Evolutionary conservation across 2,329 filamentous ascomycete species (phyloP), one percentile per base, ranked within the genome.

Genomic region (Pestalotiopsis sp.): DNA sequence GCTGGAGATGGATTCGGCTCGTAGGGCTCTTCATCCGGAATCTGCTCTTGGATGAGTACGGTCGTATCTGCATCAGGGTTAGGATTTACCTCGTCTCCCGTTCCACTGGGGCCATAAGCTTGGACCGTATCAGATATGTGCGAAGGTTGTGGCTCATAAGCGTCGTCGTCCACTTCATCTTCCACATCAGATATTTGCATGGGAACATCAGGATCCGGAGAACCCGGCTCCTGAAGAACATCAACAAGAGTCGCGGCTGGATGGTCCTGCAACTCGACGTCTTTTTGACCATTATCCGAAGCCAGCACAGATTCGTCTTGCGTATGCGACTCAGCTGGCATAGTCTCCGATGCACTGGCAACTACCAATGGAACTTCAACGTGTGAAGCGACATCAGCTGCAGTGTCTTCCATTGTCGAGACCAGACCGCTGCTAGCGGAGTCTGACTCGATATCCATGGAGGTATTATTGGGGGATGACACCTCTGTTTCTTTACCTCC

Each of bases 11-110:
- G 70, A 38, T 64, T 70, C n/a, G 71, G 69, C 70, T 74, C 73
- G 55, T 73, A 71, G 13, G 69, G 66, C 66, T 73, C 65, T 26
- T 74, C 71, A 52, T 73, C 70, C 38, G 67, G 63, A 26, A 70
- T 60, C 69, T 73, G 68, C 17, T 64, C 63, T 14, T 65, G 64
- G 56, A 68, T 71, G 38, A 72, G 68, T 66, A 35, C 56, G 22
- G 60, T 20, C 24, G n/a, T 69, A 38, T 65, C 17, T 22, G 66
- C 38, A 20, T 67, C 66, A 26, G 26, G 39, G 14, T 66, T 66
- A 58, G 24, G 44, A 9, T 35, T 68, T 74, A 75, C 74, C 70
- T 75, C 67, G 65, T 66, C 57, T 44, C 66, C 70, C 14, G 71
- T 66, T 20, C 60, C 63, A 35, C 65, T 70, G 3, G 68, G 48